Percentiles rank a stretch among this genome's conserved stretches.
Evolutionary conservation across 345 rosid genomes (phyloP).

Genomic region (Populus davidiana): DNA sequence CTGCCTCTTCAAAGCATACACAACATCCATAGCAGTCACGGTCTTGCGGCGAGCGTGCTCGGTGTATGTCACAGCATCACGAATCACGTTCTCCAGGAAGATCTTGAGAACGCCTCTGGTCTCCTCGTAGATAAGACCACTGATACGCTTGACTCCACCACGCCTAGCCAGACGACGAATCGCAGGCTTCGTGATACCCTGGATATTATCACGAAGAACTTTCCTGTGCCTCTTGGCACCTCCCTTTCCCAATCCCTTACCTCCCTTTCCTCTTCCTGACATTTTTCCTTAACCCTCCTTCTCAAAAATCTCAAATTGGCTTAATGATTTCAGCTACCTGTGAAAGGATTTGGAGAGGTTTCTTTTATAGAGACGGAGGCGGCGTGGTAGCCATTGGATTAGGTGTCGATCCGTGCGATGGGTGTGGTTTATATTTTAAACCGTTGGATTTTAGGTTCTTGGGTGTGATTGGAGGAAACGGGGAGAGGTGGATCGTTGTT

Average conservation of each 20-base stretch:
- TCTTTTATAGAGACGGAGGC: too few relatives aligned
- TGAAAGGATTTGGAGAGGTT: too few relatives aligned
- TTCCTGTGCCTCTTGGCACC: conserved; percentile 58
- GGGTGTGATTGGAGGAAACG: too few relatives aligned
- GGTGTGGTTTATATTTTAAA: too few relatives aligned
- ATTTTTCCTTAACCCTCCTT: neutral
- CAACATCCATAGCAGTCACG: conserved; percentile 63
- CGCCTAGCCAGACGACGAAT: conserved; percentile 50
- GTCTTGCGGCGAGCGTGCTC: conserved; percentile 65
- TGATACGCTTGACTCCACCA: conserved; percentile 59
- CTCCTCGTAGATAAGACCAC: conserved; percentile 60
- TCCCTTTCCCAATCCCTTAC: conserved; percentile 60
- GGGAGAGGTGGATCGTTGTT: too few relatives aligned
- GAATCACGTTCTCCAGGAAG: conserved; percentile 53
- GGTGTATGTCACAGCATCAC: conserved; percentile 51
- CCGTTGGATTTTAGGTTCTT: too few relatives aligned
- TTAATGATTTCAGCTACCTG: too few relatives aligned
- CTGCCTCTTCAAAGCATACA: conserved; percentile 57
- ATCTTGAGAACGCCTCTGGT: conserved; percentile 55
- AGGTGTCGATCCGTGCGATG: too few relatives aligned
- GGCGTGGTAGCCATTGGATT: too few relatives aligned
- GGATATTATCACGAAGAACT: conserved; percentile 58
- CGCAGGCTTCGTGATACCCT: conserved; percentile 39
- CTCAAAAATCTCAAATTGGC: too few relatives aligned
- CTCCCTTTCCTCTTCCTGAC: conserved; percentile 66